These are phyloP conservation scores for Picochlorum sp. DNA, from an alignment of 139 green algal species.

Conservation along the genomic window DNA sequence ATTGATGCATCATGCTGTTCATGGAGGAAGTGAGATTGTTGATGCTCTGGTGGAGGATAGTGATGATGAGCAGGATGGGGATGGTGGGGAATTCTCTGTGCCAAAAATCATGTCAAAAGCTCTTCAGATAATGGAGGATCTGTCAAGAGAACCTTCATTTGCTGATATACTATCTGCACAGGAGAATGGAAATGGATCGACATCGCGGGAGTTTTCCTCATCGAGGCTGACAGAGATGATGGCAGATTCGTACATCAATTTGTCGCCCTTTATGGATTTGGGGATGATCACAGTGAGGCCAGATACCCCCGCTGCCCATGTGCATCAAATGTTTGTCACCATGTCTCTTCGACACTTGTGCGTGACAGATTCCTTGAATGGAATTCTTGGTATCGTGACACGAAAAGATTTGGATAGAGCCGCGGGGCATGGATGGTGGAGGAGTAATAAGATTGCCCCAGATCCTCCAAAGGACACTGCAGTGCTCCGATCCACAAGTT, in stretches of 20 bases:
- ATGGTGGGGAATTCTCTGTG: background rate
- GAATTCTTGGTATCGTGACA: slow-evolving; percentile 84
- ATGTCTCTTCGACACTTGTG: slow-evolving; percentile 85
- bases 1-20: slow-evolving; percentile 16
- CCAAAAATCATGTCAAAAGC: slow-evolving; percentile 1
- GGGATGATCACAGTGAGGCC: slow-evolving; percentile 51
- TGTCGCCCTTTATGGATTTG: slow-evolving; percentile 72
- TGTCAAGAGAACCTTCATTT: background rate
- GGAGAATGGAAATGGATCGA: background rate
- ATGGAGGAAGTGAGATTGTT: background rate
- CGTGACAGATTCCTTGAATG: slow-evolving; percentile 64
- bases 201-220: background rate
- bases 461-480: slow-evolving; percentile 1
- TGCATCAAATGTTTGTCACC: slow-evolving; percentile 66
- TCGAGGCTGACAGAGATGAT: background rate
- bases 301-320: slow-evolving; percentile 10
- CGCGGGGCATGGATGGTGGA: slow-evolving; percentile 34
- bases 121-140: slow-evolving; percentile 9
- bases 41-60: slow-evolving; percentile 8
- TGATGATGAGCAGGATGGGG: background rate
- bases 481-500: background rate
- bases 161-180: background rate
- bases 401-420: slow-evolving; percentile 82
- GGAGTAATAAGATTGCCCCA: slow-evolving; percentile 20
- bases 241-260: slow-evolving; percentile 57